Evolutionary conservation across 805 yeast genomes (phyloP), one percentile per base, ranked within the genome.

Genomic region (Clavispora carvajalis): DNA sequence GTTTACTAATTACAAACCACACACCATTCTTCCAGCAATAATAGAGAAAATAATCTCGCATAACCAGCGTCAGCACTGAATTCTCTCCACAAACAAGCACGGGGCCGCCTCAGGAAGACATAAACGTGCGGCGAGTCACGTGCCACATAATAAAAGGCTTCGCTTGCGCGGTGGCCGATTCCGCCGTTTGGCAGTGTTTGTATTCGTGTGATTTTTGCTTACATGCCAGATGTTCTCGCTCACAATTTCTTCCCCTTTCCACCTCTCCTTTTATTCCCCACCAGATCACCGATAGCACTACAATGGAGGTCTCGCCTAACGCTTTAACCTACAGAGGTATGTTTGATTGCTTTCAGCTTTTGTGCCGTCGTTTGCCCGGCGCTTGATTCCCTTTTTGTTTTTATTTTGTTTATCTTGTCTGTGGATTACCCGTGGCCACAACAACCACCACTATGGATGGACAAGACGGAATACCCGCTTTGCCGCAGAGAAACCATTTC

Each of bases 291-390:
- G 24, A 16, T 22, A 26, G 19, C 22, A 41, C 38, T 49, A 68
- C 45, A 52, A 81, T 87, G 80, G 85, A 81, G 62, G 81, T 88
- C 50, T 67, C 77, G 39, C 95, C 95, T 45, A 75, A 71, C 48
- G 69, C 73, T 43, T 73, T 88, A 65, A 90, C 83, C 62, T 88
- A 83, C 64, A 77, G 76, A 55, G 82, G 95, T 85, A 75, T 62
- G 93, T 80, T 15, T 28, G 31, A 11, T 15, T 8, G 19, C 8
- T 6, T 28, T 28, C 8, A 3, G 9, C 4, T 16, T 7, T 28
- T 28, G 7, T 5, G 17, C 19, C 31, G 18, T 19, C 19, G 7
- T 15, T 18, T 18, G n/a, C 9, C 19, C 19, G 31, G 31, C 31
- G 19, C n/a, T 12, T 25, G 29, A 23, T 12, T 7, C 17, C 29